Base-by-base conservation (phyloP, 176 grass and related monocot genomes). In the Paspalum notatum region DNA sequence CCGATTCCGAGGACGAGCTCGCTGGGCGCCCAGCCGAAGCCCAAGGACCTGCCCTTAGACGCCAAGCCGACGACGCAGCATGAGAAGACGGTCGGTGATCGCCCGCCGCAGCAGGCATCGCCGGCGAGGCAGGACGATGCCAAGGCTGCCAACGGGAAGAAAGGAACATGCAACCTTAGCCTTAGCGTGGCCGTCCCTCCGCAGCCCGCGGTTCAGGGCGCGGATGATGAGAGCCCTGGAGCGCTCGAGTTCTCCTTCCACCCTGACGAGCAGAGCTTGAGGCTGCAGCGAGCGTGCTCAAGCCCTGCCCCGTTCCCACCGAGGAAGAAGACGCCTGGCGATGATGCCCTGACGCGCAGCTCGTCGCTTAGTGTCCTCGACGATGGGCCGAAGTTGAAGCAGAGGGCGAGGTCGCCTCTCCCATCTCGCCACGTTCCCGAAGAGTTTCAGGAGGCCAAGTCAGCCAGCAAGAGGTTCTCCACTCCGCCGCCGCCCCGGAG, bases 401-500 rank as follows among this genome's bases (percentile, higher is more conserved):
- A 68, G 67, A 88, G 95, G 55, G 86, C 95, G 44, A 32, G 66
- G 42, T 92, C 95, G 10, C 95, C 95, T 54, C 40, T 89, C 26
- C 89, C 91, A 12, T 68, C 77, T 44, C 80, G 82, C 42, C 46
- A 77, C 80, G 38, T 97, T 13, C 83, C 91, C 10, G 85, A 92
- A 6, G 68, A 80, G 39, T 99, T 99, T 48, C 86, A 62, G 72
- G 93, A 95, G 57, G 96, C 96, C 21, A 93, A 85, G 51, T 91
- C 81, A 5, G 57, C 82, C 24, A 83, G 72, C 69, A 91, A 85
- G 84, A 76, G 96, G 68, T 93, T 95, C 75, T 87, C 82, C 57
- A 99, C 92, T 4, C 96, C 96, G 3, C 96, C 90, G 12, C 84
- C 93, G 13, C 64, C 79, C 83, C 73, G 85, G 79, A 93, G 87